phyloP scores from a whole-genome alignment of 306 rosid genomes.

The Pueraria montana region DNA sequence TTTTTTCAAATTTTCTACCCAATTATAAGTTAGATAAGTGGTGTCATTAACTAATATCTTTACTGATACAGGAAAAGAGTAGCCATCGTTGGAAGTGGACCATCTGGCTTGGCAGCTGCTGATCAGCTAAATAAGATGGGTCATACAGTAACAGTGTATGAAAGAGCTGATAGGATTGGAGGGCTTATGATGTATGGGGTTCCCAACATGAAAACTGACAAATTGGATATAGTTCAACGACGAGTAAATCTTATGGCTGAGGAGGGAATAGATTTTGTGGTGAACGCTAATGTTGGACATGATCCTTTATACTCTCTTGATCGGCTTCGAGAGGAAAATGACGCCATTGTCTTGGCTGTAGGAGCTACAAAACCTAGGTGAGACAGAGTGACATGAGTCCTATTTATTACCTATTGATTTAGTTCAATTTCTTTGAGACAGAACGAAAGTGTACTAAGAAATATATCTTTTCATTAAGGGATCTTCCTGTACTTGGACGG shows the following conservation, averaged over 20 bases:
- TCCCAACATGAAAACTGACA: conserved; percentile 95
- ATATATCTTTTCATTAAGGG: conserved; percentile 62
- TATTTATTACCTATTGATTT: not conserved
- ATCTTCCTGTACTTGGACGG: conserved; percentile 96
- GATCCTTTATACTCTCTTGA: conserved; percentile 82
- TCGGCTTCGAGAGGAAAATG: conserved; percentile 77
- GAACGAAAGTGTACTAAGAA: not conserved
- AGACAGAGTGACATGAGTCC: conserved; percentile 7
- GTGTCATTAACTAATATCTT: conserved; percentile 21
- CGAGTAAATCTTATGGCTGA: conserved; percentile 91
- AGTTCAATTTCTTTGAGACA: not conserved
- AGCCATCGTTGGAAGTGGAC: conserved; percentile 96
- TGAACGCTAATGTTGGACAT: conserved; percentile 82
- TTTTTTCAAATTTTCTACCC: not conserved
- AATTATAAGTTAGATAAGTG: not conserved
- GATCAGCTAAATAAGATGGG: conserved; percentile 96
- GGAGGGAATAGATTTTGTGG: conserved; percentile 87
- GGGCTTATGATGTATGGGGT: conserved; percentile 99
- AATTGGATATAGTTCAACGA: conserved; percentile 82
- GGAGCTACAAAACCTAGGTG: conserved; percentile 99
- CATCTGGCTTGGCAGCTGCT: conserved; percentile 97
- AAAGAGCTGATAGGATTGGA: conserved; percentile 62
- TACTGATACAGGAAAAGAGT: conserved; percentile 75
- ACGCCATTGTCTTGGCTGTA: conserved; percentile 87
- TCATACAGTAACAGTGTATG: conserved; percentile 69